Conservation (phyloP, 2,329 filamentous ascomycete genomes). For the Conoideocrella luteorostrata region DNA sequence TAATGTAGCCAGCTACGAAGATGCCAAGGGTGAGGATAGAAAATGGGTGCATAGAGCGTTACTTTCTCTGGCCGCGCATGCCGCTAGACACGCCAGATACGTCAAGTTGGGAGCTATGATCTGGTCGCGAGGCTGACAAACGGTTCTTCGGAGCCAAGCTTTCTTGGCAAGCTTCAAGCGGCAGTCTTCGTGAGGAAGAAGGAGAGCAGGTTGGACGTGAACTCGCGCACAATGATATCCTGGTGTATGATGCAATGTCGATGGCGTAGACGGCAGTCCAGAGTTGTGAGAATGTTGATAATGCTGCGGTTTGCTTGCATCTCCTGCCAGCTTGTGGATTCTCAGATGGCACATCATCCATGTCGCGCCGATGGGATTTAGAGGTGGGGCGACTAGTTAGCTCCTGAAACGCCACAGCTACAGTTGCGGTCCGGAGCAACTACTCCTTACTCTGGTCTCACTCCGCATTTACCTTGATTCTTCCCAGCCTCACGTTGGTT, state of each 20-base stretch:
- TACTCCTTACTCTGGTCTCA: too few relatives aligned
- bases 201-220: background rate
- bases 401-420: too few relatives aligned
- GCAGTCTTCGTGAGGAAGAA: background rate
- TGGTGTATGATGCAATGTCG: background rate
- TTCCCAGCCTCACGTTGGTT: too few relatives aligned
- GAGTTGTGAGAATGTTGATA: background rate
- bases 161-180: background rate
- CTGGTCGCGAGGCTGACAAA: conserved; percentile 4
- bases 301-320: conserved; percentile 3
- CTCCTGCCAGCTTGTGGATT: background rate
- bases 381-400: conserved; percentile 5
- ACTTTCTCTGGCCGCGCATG: conserved; percentile 36
- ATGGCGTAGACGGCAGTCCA: background rate
- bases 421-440: too few relatives aligned
- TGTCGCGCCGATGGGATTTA: conserved; percentile 5
- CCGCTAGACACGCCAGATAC: conserved; percentile 19
- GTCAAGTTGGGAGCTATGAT: background rate
- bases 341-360: conserved; percentile 4
- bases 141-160: background rate
- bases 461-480: too few relatives aligned
- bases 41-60: conserved; percentile 88
- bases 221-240: background rate
- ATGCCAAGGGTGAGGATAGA: conserved; percentile 92
- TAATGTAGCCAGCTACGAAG: conserved; percentile 99